Base-by-base conservation (phyloP, 2,329 filamentous ascomycete genomes). In the Fusarium anguioides region DNA sequence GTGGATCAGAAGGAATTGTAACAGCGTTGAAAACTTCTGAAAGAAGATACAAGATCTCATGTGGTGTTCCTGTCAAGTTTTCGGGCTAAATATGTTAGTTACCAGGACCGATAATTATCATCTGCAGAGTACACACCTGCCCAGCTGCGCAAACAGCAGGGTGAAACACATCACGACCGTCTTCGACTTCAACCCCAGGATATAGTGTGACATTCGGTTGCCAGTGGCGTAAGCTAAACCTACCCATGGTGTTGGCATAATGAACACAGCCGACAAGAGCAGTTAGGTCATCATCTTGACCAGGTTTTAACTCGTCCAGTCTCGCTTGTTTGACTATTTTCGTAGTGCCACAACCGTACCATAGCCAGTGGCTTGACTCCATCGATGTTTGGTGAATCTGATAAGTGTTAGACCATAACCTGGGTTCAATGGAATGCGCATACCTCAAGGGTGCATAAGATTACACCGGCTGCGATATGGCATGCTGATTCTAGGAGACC, bases 221-320 rank as follows among this genome's bases (percentile, higher is more conserved):
- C 69, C 69, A 72, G 17, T 72, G 67, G 2, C 69, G 60, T 2
- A 72, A 7, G 2, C 67, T 66, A 7, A 72, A 72, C 3, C 55
- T 58, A 1, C 55, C 47, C 8, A 68, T 10, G 0, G 64, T 61
- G 8, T 72, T 64, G 15, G 41, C 55, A 3, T 72, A 72, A 0
- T 72, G 64, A 0, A 68, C 48, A 66, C 69, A 71, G 1, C 68
- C 45, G 1, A 71, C 60, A 1, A 71, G 63, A 2, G 66, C 41
- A 0, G 39, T n/a, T 0, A 56, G 36, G 1, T 71, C 69, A 3
- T 33, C 15, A 1, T 58, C 60, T 1, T 11, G 14, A 11, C 53
- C 50, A 6, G 11, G 26, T 3, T 39, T n/a, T 3, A 39, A 29
- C 8, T 47, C 54, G 4, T 71, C 69, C 0, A 71, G 35, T 0